These are phyloP conservation scores for Chlamydomonas eustigma DNA, from an alignment of 139 green algal species.

Conservation along the genomic window DNA sequence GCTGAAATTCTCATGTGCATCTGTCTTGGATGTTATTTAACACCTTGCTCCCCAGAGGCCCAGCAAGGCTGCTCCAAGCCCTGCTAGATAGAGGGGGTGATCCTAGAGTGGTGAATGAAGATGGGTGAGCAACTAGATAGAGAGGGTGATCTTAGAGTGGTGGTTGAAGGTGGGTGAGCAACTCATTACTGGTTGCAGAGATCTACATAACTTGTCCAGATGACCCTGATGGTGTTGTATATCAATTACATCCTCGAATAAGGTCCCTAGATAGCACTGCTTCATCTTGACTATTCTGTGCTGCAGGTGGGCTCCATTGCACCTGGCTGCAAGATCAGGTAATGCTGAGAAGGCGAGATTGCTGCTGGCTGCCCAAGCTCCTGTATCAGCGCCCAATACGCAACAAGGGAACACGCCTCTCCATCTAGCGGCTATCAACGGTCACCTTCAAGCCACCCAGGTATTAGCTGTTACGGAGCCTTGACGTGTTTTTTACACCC, in stretches of 20 bases:
- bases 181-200: too few species aligned
- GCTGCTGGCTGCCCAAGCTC: slow-evolving; percentile 47
- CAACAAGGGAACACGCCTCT: slow-evolving; percentile 33
- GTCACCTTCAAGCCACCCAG: slow-evolving; percentile 24
- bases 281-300: neutral
- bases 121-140: too few species aligned
- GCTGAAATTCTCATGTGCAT: too few species aligned
- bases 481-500: too few species aligned
- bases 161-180: too few species aligned
- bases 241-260: too few species aligned
- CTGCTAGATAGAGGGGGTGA: slow-evolving; percentile 7
- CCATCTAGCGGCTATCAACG: slow-evolving; percentile 38
- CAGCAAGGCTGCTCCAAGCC: slow-evolving; percentile 14
- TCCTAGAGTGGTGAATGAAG: neutral
- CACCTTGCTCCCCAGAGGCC: neutral
- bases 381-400: slow-evolving; percentile 25
- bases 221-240: too few species aligned
- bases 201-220: too few species aligned
- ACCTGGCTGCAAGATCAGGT: slow-evolving; percentile 44
- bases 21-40: too few species aligned
- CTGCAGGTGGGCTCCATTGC: slow-evolving; percentile 52
- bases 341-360: slow-evolving; percentile 30
- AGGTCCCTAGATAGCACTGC: too few species aligned
- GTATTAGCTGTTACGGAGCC: too few species aligned
- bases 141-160: too few species aligned